Evolutionary conservation across 2,329 filamentous ascomycete species (phyloP).

Genomic region (Cadophora luteo-olivacea): DNA sequence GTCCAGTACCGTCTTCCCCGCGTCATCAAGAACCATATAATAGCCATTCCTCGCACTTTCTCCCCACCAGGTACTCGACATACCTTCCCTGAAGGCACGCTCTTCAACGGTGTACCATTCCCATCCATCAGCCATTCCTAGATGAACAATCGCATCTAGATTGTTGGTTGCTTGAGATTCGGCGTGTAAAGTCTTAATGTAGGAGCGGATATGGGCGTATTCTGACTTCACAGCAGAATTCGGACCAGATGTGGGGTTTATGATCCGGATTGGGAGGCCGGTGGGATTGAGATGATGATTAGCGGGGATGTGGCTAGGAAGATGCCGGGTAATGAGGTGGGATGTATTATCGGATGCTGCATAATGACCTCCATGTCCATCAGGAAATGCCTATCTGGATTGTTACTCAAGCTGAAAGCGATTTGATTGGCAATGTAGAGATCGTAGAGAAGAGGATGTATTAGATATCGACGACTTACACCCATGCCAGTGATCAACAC

Average conservation of each 20-base stretch:
- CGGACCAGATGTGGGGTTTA: not conserved
- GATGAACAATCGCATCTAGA: not conserved
- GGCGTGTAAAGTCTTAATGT: not conserved
- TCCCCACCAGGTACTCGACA: conserved; percentile 13
- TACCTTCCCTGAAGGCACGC: conserved; percentile 3
- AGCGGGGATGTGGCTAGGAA: not conserved
- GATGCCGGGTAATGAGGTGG: not conserved
- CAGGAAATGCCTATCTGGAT: not conserved
- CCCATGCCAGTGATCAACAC: conserved; percentile 5
- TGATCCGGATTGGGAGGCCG: not conserved
- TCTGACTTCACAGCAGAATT: not conserved
- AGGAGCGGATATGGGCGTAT: not conserved
- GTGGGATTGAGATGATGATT: not conserved
- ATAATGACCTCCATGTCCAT: conserved; percentile 1
- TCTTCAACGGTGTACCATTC: conserved; percentile 1
- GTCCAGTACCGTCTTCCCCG: conserved; percentile 4
- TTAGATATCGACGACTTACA: not conserved
- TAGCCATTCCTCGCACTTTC: not conserved
- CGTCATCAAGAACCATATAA: conserved; percentile 7
- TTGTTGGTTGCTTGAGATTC: not conserved
- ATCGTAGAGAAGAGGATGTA: not conserved
- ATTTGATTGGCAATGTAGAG: not conserved
- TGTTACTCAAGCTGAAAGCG: not conserved
- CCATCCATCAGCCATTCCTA: conserved; percentile 9
- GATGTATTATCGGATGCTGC: conserved; percentile 8